Base-by-base conservation (phyloP, 371 early-diverging fungal genomes). In the Funneliformis caledonium region DNA sequence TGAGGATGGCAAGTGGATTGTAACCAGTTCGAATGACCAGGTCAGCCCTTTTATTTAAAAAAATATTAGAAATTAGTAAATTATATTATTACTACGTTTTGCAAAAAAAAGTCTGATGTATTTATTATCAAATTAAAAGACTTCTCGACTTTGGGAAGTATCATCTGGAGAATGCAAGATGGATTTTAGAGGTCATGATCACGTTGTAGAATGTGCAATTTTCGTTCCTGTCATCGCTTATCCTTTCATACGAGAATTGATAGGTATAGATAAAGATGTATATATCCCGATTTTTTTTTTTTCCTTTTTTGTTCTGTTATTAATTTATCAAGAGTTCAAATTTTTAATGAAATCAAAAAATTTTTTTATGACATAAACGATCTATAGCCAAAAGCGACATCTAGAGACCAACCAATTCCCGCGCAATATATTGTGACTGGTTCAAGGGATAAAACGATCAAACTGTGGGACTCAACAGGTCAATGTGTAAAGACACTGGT, bases 161-260 rank as follows among this genome's bases (percentile, higher is more conserved):
- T 72, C 85, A 10, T 86, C 93, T n/a, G 95, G 96, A 52, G 94
- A 94, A 72, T 89, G 91, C 78, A 93, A 92, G 82, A 85, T 85
- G 80, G 95, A 95, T 69, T 85, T 96, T 82, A 89, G 94, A 70
- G 97, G 96, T 16, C 98, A 97, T 84, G 96, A 95, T 16, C 96
- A 98, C 83, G 97, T 97, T n/a, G 93, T 98, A 19, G 98, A 98
- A 83, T 93, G 93, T 72, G 93, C 94, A 0, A 91, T 89, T 7
- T 97, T 97, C 87, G 95, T 91, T 43, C 97, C 97, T 12, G 81
- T 83, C 16, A 85, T 81, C 14, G 88, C 93, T 2, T 90, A 92
- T 81, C 88, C 91, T 42, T 88, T 83, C 76, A 88, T 97, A 67
- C 88, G 88, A 48, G 93, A 94, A 65, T 87, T 96, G 50, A 85